Evolutionary conservation across 176 grass and related monocot species (phyloP).

Genomic region (Oryza rufipogon): DNA sequence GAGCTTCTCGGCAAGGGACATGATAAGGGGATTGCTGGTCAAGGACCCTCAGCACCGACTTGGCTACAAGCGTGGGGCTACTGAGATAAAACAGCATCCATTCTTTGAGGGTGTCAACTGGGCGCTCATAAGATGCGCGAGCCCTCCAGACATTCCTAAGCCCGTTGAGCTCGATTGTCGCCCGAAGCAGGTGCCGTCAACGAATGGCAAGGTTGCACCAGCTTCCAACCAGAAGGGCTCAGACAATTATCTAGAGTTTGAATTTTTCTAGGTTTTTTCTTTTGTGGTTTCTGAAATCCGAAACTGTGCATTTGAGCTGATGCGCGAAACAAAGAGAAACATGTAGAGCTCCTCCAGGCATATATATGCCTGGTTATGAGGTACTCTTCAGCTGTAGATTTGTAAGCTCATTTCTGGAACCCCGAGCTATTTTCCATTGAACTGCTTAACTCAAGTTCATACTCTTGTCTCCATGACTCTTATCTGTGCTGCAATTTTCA

Average conservation of each 20-base stretch:
- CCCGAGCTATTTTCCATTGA: slow-evolving; percentile 37
- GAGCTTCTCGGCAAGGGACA: slow-evolving; percentile 75
- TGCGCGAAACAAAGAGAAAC: slow-evolving; percentile 30
- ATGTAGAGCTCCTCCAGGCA: slow-evolving; percentile 32
- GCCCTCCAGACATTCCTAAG: slow-evolving; percentile 80
- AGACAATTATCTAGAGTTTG: slow-evolving; percentile 81
- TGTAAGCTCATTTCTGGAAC: slow-evolving; percentile 30
- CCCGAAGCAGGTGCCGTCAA: slow-evolving; percentile 46
- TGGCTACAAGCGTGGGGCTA: slow-evolving; percentile 71
- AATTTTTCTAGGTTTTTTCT: slow-evolving; percentile 68
- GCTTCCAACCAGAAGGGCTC: slow-evolving; percentile 58
- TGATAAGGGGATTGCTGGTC: slow-evolving; percentile 78
- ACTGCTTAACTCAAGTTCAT: slow-evolving; percentile 40
- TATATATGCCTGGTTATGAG: slow-evolving; percentile 18
- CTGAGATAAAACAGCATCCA: slow-evolving; percentile 80
- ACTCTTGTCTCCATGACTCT: slow-evolving; percentile 4
- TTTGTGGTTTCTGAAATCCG: slow-evolving; percentile 6
- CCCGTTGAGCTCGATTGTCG: slow-evolving; percentile 57
- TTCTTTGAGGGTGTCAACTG: slow-evolving; percentile 92
- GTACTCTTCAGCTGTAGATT: slow-evolving; percentile 39
- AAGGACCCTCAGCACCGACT: slow-evolving; percentile 83
- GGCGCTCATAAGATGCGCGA: slow-evolving; percentile 80
- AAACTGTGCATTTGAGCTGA: slow-evolving; percentile 24
- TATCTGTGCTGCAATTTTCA: slow-evolving; percentile 43
- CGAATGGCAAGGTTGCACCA: slow-evolving; percentile 53